Percentiles rank a stretch among this genome's conserved stretches.
Evolutionary conservation across 106 monocot species (phyloP).

Genomic region (Dioscorea zingiberensis): DNA sequence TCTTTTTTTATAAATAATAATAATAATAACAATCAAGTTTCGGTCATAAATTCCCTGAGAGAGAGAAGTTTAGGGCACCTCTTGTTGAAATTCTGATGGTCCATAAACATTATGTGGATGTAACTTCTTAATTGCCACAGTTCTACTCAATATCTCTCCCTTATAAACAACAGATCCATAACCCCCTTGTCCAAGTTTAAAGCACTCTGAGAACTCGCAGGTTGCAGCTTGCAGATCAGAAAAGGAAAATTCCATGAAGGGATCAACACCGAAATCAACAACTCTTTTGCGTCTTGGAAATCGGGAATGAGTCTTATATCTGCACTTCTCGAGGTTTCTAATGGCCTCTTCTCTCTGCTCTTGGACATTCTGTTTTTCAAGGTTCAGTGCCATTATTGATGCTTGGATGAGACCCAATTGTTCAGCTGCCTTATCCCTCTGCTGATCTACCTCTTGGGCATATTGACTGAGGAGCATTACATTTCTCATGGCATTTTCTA

Average conservation of each 20-base stretch:
- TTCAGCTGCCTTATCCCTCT: slow-evolving; percentile 18
- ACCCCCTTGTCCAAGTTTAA: slow-evolving; percentile 52
- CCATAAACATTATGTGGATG: slow-evolving; percentile 45
- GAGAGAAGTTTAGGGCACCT: slow-evolving; percentile 25
- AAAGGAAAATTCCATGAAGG: slow-evolving; percentile 56
- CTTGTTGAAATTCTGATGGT: slow-evolving; percentile 55
- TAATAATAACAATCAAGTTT: neutral
- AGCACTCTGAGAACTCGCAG: slow-evolving; percentile 77
- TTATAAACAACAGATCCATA: slow-evolving; percentile 63
- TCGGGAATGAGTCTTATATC: neutral
- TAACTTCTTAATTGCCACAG: slow-evolving; percentile 55
- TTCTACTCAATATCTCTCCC: slow-evolving; percentile 67
- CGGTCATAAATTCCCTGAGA: neutral
- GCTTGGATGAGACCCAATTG: slow-evolving; percentile 43
- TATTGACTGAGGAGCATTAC: slow-evolving; percentile 35
- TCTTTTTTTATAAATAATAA: neutral
- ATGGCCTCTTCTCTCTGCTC: slow-evolving; percentile 14
- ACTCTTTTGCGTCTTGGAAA: slow-evolving; percentile 17
- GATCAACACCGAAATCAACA: slow-evolving; percentile 14
- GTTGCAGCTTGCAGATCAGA: slow-evolving; percentile 72
- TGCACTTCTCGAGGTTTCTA: slow-evolving; percentile 14
- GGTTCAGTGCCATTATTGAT: slow-evolving; percentile 30
- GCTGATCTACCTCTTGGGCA: slow-evolving; percentile 19
- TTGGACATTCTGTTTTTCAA: slow-evolving; percentile 20
- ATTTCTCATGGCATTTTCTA: slow-evolving; percentile 22